These are phyloP conservation scores for Actinomortierella ambigua DNA, from an alignment of 371 early-diverging fungal genomes.

Conservation along the genomic window DNA sequence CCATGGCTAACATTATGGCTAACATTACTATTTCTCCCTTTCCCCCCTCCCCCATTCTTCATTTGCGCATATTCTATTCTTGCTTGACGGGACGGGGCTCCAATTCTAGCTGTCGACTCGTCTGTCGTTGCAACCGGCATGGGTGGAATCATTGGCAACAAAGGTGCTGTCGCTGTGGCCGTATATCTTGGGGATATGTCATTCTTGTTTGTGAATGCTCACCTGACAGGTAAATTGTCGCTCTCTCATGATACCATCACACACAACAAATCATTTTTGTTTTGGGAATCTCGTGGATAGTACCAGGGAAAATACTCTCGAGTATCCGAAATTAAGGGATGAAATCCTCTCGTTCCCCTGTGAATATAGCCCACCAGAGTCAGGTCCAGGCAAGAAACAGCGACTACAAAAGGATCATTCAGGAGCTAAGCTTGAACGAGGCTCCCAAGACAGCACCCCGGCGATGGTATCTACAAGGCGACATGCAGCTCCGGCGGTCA, in stretches of 20 bases:
- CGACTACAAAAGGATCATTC: conserved; percentile 41
- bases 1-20: too few species aligned
- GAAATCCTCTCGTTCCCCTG: too few species aligned
- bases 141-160: conserved; percentile 75
- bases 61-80: background rate
- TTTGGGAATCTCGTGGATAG: too few species aligned
- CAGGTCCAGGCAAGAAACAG: conserved; percentile 36
- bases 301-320: too few species aligned
- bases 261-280: too few species aligned
- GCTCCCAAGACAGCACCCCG: conserved; percentile 32
- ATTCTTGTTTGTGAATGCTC: conserved; percentile 75
- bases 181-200: conserved; percentile 61
- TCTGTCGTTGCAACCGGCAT: conserved; percentile 61
- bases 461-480: conserved; percentile 37
- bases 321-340: too few species aligned
- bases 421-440: conserved; percentile 37
- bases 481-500: conserved; percentile 42
- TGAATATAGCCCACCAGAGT: conserved; percentile 23
- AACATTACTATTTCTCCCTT: too few species aligned
- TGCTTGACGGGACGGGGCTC: background rate
- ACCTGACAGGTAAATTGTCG: conserved; percentile 65
- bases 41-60: too few species aligned
- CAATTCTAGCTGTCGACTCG: conserved; percentile 33
- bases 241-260: background rate
- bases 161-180: conserved; percentile 79